Base-by-base conservation (phyloP, 176 grass and related monocot genomes). In the Oryza glaberrima region DNA sequence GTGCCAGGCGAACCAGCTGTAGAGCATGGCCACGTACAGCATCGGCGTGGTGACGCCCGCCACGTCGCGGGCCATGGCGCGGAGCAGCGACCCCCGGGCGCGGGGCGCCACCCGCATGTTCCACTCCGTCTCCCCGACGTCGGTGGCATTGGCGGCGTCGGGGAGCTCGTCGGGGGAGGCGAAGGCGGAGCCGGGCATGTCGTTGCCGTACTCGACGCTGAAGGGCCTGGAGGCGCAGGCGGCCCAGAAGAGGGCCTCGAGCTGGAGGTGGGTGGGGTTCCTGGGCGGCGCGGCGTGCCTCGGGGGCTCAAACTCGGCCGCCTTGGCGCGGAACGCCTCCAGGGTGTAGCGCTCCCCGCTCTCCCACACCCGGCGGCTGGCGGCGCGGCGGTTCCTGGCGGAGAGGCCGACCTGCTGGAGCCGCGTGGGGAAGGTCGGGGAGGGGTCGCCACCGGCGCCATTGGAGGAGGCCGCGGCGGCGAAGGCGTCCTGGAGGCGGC, bases 1-100 rank as follows among this genome's bases (percentile, higher is more conserved):
- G 65, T 99, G 97, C 97, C 97, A 99, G 4, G 94, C 97, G 67
- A 99, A 99, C 97, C 97, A 99, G 82, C 97, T 99, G 82, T 92
- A 99, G 35, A 99, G 90, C 97, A 99, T 99, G 17, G 97, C 97
- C 47, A 99, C 92, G 71, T 99, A 99, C 47, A 96, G 86, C 97
- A 99, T 96, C 43, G 97, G 97, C n/a, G 97, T 91, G 1, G 97
- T 99, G 45, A 99, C 97, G 63, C 97, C 97, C 1, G 97, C 91
- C 25, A 99, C 90, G 61, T 99, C 97, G 79, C 91, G 90, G 78
- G 91, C 88, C 97, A 99, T 99, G 15, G 88, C 89, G 72, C 88
- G 77, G 65, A 99, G 85, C 81, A 99, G 81, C 40, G 97, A 99
- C 14, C 97, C 94, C 54, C 78, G 73, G 2, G 90, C 86, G 17